phyloP scores from a whole-genome alignment of 2,329 filamentous ascomycete genomes.

The Sclerotinia borealis region DNA sequence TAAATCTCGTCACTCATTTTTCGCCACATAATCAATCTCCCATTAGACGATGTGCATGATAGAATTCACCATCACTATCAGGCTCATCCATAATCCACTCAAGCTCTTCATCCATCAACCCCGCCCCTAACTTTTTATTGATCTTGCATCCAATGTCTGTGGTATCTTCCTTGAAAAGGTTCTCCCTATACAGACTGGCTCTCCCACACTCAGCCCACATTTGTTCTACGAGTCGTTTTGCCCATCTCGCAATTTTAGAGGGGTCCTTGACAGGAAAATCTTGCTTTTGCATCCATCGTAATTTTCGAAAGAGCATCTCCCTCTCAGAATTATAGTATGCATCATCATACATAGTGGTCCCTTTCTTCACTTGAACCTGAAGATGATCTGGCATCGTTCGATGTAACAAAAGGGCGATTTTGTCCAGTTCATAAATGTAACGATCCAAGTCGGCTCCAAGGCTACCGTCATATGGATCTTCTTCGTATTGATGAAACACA shows the following conservation, averaged over 20 bases:
- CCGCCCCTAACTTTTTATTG: neutral
- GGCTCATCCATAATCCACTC: neutral
- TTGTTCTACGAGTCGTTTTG: slow-evolving; percentile 3
- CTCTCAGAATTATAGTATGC: neutral
- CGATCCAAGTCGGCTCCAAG: slow-evolving; percentile 5
- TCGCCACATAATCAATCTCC: neutral
- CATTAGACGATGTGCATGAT: neutral
- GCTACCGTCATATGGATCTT: neutral
- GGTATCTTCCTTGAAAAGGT: neutral
- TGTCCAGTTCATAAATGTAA: slow-evolving; percentile 9
- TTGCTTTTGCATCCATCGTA: slow-evolving; percentile 11
- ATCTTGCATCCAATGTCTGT: neutral
- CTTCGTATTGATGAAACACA: slow-evolving; percentile 5
- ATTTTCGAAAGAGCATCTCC: slow-evolving; percentile 3
- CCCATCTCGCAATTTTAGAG: neutral
- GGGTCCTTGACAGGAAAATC: neutral
- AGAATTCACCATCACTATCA: neutral
- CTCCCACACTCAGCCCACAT: neutral
- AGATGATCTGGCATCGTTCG: slow-evolving; percentile 5
- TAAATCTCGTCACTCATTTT: neutral
- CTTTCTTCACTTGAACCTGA: neutral
- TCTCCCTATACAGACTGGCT: neutral
- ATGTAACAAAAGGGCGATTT: slow-evolving; percentile 3
- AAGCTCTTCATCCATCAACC: neutral
- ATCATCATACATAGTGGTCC: slow-evolving; percentile 7